Conservation (phyloP, 345 rosid species). For the Alliaria petiolata region DNA sequence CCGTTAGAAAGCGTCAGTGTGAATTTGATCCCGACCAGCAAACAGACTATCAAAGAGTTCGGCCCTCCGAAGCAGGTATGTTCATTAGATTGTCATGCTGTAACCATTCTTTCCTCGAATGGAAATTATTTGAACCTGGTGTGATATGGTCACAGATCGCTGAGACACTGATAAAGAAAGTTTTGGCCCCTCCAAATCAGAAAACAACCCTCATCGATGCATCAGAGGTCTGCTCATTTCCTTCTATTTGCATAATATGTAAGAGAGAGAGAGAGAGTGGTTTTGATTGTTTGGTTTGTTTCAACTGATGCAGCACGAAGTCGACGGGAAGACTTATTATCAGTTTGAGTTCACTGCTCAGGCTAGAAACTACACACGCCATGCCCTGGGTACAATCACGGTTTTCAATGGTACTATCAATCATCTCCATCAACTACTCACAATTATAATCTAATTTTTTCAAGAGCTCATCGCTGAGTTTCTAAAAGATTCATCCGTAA, state of each 20-base stretch:
- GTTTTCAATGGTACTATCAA: slow-evolving; percentile 62
- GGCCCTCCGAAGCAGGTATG: slow-evolving; percentile 85
- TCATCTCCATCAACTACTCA: not conserved
- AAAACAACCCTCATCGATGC: slow-evolving; percentile 72
- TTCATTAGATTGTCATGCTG: not conserved
- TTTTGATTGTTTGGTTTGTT: slow-evolving; percentile 14
- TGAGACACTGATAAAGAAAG: slow-evolving; percentile 69
- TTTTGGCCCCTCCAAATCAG: slow-evolving; percentile 81
- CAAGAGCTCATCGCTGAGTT: no score
- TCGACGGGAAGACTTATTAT: slow-evolving; percentile 74
- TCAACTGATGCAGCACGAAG: slow-evolving; percentile 58
- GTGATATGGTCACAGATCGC: slow-evolving; percentile 55
- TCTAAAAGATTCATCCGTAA: no score
- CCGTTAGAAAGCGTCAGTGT: slow-evolving; percentile 89
- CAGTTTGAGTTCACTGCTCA: slow-evolving; percentile 75
- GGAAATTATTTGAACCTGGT: not conserved
- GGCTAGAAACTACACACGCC: slow-evolving; percentile 88
- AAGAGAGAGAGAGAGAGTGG: not conserved
- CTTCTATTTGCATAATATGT: not conserved
- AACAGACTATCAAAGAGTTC: slow-evolving; percentile 71
- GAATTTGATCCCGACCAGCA: slow-evolving; percentile 57
- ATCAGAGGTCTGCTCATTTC: slow-evolving; percentile 49
- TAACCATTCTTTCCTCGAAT: not conserved
- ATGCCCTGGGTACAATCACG: slow-evolving; percentile 68
- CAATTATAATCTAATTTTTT: no score